Evolutionary conservation across 495 filamentous ascomycete species (phyloP), one percentile per base, ranked within the genome.

Genomic region (Lindgomyces ingoldianus): DNA sequence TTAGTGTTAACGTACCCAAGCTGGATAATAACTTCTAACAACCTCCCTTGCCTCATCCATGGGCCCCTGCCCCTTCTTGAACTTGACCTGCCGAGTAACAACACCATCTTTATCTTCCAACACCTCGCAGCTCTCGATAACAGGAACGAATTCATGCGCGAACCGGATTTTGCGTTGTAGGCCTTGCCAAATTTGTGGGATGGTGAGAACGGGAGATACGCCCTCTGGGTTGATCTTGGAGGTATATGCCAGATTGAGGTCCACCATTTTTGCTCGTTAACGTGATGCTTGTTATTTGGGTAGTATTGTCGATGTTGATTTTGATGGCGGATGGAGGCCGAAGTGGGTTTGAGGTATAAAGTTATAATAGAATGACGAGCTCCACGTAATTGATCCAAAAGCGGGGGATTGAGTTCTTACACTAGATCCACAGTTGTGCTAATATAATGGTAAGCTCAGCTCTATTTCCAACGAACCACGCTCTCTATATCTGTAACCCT

Each of bases 81-180:
- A 64, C 48, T 56, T 56, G 48, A 69, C 61, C 8, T 26, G 3
- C 1, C 66, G 36, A 26, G 44, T 50, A 2, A 69, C 66, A 21
- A 69, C 61, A 29, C 56, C 56, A 30, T 65, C 64, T 22, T 73
- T 73, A 27, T 83, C 77, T 39, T 72, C 39, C 64, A 74, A 44
- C 0, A 76, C 79, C 4, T 74, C 72, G 14, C 78, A 80, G 11
- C 70, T 70, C 47, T 72, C 65, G 56, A 85, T 84, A 19, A 74
- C 75, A 4, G 77, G 68, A 16, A 85, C 76, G 61, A 85, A 85
- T 53, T 76, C 76, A 50, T 84, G 77, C 27, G 82, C 80, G 27
- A 73, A 71, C 33, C 78, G 75, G 63, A 76, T 74, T 67, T 85
- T 85, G 57, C 78, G 67, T 51, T 80, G 75, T 11, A 85, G 73